Conservation (phyloP, 2,329 filamentous ascomycete species). For the Samsoniella hepiali region DNA sequence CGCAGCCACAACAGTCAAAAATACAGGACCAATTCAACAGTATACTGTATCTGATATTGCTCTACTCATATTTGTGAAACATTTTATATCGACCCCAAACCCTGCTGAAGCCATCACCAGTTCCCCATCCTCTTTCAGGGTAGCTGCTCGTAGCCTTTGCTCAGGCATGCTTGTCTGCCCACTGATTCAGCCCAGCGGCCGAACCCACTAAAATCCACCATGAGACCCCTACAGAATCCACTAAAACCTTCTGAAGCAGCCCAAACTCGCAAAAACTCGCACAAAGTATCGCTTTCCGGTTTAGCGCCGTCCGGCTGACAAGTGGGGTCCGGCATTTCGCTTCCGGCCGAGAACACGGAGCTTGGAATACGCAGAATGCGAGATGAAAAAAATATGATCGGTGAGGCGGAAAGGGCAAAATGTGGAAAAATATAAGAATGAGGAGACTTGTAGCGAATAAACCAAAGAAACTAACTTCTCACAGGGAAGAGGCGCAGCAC, state of each 20-base stretch:
- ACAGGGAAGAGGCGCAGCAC: background rate
- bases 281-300: background rate
- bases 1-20: too few species aligned
- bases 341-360: background rate
- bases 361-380: slow-evolving; percentile 2
- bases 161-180: too few species aligned
- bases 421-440: background rate
- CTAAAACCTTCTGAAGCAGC: background rate
- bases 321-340: background rate
- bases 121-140: background rate
- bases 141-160: background rate
- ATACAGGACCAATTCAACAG: too few species aligned
- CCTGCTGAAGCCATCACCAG: background rate
- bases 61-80: too few species aligned
- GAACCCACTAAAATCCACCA: background rate
- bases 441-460: background rate
- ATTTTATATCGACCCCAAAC: too few species aligned
- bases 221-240: too few species aligned
- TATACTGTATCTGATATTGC: too few species aligned
- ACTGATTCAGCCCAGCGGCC: background rate
- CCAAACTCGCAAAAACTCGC: background rate
- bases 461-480: background rate
- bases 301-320: background rate
- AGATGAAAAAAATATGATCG: background rate
- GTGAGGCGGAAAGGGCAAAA: background rate